Evolutionary conservation across 148 eudicot genomes (phyloP).

Genomic region (Chenopodium album): DNA sequence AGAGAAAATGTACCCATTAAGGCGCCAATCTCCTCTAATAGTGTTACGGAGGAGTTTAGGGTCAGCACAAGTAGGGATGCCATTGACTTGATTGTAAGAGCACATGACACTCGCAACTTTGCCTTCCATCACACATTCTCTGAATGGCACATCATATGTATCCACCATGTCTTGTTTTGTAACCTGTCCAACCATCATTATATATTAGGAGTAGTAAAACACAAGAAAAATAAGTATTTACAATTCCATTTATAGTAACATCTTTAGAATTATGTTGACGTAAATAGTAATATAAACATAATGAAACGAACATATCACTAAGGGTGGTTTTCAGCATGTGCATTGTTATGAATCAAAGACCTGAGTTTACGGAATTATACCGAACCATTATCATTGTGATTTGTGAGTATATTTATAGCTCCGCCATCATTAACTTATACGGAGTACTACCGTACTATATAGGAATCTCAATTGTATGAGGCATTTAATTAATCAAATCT

Average conservation of each 20-base stretch:
- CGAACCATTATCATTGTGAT: no score
- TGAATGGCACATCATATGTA: slow-evolving; percentile 77
- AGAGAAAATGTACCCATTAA: slow-evolving; percentile 54
- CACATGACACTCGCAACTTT: slow-evolving; percentile 95
- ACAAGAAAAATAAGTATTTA: background rate
- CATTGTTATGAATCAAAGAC: no score
- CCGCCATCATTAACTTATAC: no score
- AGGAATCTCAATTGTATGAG: no score
- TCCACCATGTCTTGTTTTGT: slow-evolving; percentile 83
- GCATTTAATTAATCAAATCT: no score
- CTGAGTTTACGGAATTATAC: no score
- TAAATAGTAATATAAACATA: no score
- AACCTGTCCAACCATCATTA: slow-evolving; percentile 42
- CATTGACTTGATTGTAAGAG: slow-evolving; percentile 89
- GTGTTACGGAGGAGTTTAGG: slow-evolving; percentile 71
- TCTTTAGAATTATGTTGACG: no score
- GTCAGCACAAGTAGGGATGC: slow-evolving; percentile 88
- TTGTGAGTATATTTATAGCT: no score
- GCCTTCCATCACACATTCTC: slow-evolving; percentile 77
- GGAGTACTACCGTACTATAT: no score
- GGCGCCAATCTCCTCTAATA: slow-evolving; percentile 68
- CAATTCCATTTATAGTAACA: background rate
- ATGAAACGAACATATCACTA: no score
- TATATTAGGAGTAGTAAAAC: background rate
- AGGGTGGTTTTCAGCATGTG: no score